Conservation (phyloP, 345 rosid genomes). For the Sapria himalayana region DNA sequence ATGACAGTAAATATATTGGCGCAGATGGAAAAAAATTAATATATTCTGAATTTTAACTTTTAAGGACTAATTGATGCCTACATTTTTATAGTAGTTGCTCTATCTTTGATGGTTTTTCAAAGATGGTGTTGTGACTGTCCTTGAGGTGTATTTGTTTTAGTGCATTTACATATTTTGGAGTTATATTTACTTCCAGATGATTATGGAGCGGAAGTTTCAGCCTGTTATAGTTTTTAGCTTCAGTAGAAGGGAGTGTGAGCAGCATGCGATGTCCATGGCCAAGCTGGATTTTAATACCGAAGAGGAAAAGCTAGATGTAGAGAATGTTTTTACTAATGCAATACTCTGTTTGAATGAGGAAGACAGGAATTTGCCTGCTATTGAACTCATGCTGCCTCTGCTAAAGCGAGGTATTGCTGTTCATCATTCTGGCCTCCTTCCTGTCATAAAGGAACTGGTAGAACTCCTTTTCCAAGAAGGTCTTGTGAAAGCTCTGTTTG, state of each 20-base stretch:
- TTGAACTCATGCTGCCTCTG: slow-evolving; percentile 86
- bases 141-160: not conserved
- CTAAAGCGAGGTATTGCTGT: slow-evolving; percentile 96
- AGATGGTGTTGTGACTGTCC: not conserved
- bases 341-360: slow-evolving; percentile 82
- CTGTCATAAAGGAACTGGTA: slow-evolving; percentile 90
- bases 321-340: slow-evolving; percentile 61
- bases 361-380: slow-evolving; percentile 86
- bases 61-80: too few species aligned
- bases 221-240: slow-evolving; percentile 97
- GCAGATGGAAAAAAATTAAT: too few species aligned
- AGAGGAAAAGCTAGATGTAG: slow-evolving; percentile 68
- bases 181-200: too few species aligned
- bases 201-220: slow-evolving; percentile 80
- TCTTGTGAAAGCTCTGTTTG: slow-evolving; percentile 91
- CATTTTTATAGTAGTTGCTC: too few species aligned
- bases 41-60: too few species aligned
- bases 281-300: slow-evolving; percentile 87
- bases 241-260: slow-evolving; percentile 97
- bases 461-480: slow-evolving; percentile 99
- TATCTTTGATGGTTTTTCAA: not conserved
- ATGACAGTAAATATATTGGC: too few species aligned
- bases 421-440: slow-evolving; percentile 98
- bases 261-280: slow-evolving; percentile 94
- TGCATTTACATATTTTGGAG: slow-evolving; percentile 8